Percentiles rank a stretch among this genome's conserved stretches.
phyloP scores from a whole-genome alignment of 2,329 filamentous ascomycete species.

The Ascochyta pisi region DNA sequence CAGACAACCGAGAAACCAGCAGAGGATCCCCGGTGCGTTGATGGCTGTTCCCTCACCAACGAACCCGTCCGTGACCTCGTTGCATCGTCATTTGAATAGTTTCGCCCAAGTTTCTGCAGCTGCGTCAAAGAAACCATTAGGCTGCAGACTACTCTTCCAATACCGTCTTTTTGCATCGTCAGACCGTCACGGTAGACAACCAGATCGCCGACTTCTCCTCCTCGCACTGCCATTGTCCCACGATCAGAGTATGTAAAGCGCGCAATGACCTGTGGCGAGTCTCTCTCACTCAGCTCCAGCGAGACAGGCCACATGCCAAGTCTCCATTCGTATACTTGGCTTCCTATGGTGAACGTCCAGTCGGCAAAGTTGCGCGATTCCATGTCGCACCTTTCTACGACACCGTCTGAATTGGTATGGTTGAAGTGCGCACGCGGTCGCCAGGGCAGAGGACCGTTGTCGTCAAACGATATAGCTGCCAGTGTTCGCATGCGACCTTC shows the following conservation, averaged over 20 bases:
- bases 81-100: constrained; percentile 26
- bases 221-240: constrained; percentile 35
- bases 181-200: constrained; percentile 34
- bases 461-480: constrained; percentile 37
- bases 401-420: constrained; percentile 19
- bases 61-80: constrained; percentile 16
- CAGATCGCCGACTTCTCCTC: constrained; percentile 39
- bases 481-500: constrained; percentile 30
- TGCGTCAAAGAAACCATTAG: constrained; percentile 37
- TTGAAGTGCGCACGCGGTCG: constrained; percentile 40
- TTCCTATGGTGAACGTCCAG: constrained; percentile 29
- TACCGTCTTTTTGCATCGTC: constrained; percentile 28
- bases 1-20: constrained; percentile 17
- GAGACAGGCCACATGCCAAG: constrained; percentile 33
- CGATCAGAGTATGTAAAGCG: constrained; percentile 40
- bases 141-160: constrained; percentile 38
- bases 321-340: constrained; percentile 33
- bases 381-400: constrained; percentile 24
- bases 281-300: constrained; percentile 30
- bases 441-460: constrained; percentile 42
- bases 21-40: constrained; percentile 21
- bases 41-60: constrained; percentile 16
- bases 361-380: constrained; percentile 43
- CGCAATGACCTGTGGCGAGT: constrained; percentile 31
- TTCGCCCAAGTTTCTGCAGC: constrained; percentile 39